Percentiles rank a stretch among this genome's conserved stretches.
phyloP scores from a whole-genome alignment of 169 alveolate genomes.

The Plasmodium berghei region DNA sequence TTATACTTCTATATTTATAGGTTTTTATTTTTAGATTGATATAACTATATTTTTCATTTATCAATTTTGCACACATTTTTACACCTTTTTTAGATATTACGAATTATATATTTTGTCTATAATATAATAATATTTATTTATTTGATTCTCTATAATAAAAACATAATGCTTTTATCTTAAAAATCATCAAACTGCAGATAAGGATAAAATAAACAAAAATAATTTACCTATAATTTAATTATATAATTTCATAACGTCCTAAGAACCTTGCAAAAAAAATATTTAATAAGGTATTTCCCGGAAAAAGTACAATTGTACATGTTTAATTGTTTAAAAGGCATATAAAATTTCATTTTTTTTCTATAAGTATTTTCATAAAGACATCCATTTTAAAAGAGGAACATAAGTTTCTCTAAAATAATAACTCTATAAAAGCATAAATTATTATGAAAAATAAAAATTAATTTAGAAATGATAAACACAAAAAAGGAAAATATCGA shows the following conservation, averaged over 20 bases:
- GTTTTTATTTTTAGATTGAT: constrained; percentile 38
- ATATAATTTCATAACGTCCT: constrained; percentile 3
- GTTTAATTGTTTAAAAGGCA: constrained; percentile 9
- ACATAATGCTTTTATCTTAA: constrained; percentile 11
- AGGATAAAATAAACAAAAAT: constrained; percentile 16
- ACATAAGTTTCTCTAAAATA: constrained; percentile 13
- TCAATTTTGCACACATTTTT: constrained; percentile 61
- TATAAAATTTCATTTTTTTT: not conserved
- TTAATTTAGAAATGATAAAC: constrained; percentile 47
- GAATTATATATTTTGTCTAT: constrained; percentile 27
- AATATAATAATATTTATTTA: constrained; percentile 9
- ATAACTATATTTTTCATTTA: constrained; percentile 16
- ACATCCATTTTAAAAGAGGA: constrained; percentile 18
- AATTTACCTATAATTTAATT: constrained; percentile 6
- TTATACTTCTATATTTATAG: constrained; percentile 36
- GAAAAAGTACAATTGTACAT: constrained; percentile 10
- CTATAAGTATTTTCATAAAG: constrained; percentile 8
- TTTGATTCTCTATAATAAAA: constrained; percentile 35
- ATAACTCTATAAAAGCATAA: constrained; percentile 22
- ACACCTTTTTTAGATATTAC: constrained; percentile 11
- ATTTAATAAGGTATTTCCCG: constrained; percentile 14
- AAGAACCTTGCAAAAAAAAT: constrained; percentile 1
- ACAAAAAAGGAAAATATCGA: constrained; percentile 16
- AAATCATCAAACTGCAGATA: constrained; percentile 14
- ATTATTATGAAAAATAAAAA: constrained; percentile 6